phyloP scores from a whole-genome alignment of 148 eudicot species.

The Amaranthus cruentus region DNA sequence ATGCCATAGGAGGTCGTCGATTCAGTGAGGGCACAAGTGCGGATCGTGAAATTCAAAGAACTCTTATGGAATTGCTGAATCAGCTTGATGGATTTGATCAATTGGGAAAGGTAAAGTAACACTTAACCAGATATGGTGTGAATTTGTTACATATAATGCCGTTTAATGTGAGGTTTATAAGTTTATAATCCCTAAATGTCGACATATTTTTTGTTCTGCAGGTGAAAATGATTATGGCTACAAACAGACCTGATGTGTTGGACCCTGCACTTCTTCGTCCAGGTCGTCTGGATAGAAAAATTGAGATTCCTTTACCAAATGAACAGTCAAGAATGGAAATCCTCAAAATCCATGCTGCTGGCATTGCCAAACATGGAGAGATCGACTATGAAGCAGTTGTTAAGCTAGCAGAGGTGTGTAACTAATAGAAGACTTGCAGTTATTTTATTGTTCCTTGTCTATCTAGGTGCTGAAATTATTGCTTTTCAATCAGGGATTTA shows the following conservation, averaged over 20 bases:
- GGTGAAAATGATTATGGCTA: slow-evolving; percentile 99
- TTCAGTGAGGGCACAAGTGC: slow-evolving; percentile 99
- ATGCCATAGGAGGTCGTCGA: slow-evolving; percentile 96
- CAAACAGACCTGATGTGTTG: slow-evolving; percentile 95
- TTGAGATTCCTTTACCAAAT: slow-evolving; percentile 97
- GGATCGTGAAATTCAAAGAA: slow-evolving; percentile 97
- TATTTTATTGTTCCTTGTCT: neutral
- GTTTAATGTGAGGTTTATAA: no score
- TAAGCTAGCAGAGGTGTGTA: slow-evolving; percentile 85
- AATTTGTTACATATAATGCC: neutral
- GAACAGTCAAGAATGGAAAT: slow-evolving; percentile 96
- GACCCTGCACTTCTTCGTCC: slow-evolving; percentile 99
- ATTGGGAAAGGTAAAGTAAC: slow-evolving; percentile 72
- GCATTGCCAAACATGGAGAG: slow-evolving; percentile 98
- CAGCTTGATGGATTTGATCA: slow-evolving; percentile 94
- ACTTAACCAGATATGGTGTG: neutral
- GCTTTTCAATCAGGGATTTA: slow-evolving; percentile 57
- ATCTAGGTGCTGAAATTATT: slow-evolving; percentile 1
- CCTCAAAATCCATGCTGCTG: slow-evolving; percentile 93
- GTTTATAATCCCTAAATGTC: neutral
- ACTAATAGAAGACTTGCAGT: neutral
- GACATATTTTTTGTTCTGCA: slow-evolving; percentile 5
- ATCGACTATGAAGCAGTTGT: slow-evolving; percentile 97
- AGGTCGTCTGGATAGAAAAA: slow-evolving; percentile 95
- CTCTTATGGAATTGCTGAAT: slow-evolving; percentile 92